These are phyloP conservation scores for Rhizomucor pusillus DNA, from an alignment of 371 early-diverging fungal genomes.

Conservation along the genomic window DNA sequence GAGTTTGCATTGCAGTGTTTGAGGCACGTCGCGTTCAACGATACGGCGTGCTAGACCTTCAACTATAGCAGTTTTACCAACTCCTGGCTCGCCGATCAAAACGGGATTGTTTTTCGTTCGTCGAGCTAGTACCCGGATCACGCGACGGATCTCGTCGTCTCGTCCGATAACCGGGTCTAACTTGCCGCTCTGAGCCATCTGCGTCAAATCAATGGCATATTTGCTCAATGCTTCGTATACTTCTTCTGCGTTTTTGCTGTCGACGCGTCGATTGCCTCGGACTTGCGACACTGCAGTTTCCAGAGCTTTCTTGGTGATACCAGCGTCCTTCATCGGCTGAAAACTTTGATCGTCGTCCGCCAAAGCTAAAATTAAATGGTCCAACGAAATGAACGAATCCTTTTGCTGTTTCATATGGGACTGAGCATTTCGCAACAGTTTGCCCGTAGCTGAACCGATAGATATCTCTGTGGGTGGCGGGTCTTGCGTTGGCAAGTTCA, in stretches of 20 bases:
- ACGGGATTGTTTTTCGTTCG: conserved; percentile 93
- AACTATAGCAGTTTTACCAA: conserved; percentile 95
- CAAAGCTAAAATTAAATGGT: conserved; percentile 84
- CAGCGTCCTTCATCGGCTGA: conserved; percentile 66
- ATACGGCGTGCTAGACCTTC: conserved; percentile 98
- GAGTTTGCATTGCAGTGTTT: conserved; percentile 80
- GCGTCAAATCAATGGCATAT: conserved; percentile 92
- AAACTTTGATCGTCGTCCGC: conserved; percentile 62
- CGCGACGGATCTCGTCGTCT: conserved; percentile 80
- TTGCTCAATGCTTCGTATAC: conserved; percentile 84
- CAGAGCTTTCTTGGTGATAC: conserved; percentile 69
- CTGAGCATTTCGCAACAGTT: conserved; percentile 68
- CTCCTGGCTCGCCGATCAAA: conserved; percentile 89
- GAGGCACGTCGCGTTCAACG: conserved; percentile 92
- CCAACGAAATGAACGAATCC: conserved; percentile 86
- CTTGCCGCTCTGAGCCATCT: conserved; percentile 71
- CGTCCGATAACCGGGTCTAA: conserved; percentile 91
- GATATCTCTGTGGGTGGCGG: conserved; percentile 81
- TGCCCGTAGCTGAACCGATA: conserved; percentile 59
- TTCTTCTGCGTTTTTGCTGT: conserved; percentile 83
- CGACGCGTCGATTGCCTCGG: conserved; percentile 83
- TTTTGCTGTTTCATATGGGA: conserved; percentile 78
- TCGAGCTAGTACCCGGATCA: conserved; percentile 79
- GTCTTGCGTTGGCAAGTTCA: conserved; percentile 81
- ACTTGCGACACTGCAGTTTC: conserved; percentile 78